Percentiles rank a stretch among this genome's conserved stretches.
These are phyloP conservation scores for Gnomoniopsis sp. DNA, from an alignment of 2,329 filamentous ascomycete species.

Conservation along the genomic window DNA sequence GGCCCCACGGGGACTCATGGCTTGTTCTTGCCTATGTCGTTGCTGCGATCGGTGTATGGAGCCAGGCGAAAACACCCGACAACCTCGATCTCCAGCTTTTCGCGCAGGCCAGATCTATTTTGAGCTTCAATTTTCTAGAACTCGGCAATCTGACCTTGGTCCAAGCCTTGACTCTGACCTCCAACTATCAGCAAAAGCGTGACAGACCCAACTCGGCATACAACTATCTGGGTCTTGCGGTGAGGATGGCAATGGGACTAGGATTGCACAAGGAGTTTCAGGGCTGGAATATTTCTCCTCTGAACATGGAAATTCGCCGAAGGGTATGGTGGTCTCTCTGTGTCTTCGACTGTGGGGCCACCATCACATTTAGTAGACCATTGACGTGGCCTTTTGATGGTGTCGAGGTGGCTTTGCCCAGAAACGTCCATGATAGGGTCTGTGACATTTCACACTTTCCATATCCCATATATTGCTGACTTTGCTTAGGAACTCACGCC, in stretches of 20 bases:
- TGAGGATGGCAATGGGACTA: conserved; percentile 46
- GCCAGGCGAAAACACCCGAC: conserved; percentile 14
- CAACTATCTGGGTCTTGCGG: conserved; percentile 45
- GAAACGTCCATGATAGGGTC: conserved; percentile 24
- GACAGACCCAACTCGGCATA: conserved; percentile 49
- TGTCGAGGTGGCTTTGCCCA: conserved; percentile 22
- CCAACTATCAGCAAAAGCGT: conserved; percentile 39
- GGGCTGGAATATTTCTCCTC: conserved; percentile 28
- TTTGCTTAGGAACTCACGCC: conserved; percentile 27
- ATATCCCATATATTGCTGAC: not conserved
- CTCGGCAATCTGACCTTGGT: conserved; percentile 27
- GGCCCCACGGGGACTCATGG: conserved; percentile 18
- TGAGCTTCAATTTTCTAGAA: conserved; percentile 19
- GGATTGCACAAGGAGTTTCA: conserved; percentile 44
- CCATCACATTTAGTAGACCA: conserved; percentile 30
- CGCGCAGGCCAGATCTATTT: conserved; percentile 35
- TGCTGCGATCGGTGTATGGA: conserved; percentile 18
- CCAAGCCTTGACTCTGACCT: conserved; percentile 28
- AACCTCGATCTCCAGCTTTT: conserved; percentile 48
- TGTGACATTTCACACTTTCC: not conserved
- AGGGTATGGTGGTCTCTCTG: conserved; percentile 37
- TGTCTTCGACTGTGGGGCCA: conserved; percentile 41
- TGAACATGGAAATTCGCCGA: conserved; percentile 33
- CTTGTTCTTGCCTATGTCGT: conserved; percentile 19
- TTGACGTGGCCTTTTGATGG: conserved; percentile 24